Base-by-base conservation (phyloP, 2,329 filamentous ascomycete genomes). In the Hymenoscyphus occultus region DNA sequence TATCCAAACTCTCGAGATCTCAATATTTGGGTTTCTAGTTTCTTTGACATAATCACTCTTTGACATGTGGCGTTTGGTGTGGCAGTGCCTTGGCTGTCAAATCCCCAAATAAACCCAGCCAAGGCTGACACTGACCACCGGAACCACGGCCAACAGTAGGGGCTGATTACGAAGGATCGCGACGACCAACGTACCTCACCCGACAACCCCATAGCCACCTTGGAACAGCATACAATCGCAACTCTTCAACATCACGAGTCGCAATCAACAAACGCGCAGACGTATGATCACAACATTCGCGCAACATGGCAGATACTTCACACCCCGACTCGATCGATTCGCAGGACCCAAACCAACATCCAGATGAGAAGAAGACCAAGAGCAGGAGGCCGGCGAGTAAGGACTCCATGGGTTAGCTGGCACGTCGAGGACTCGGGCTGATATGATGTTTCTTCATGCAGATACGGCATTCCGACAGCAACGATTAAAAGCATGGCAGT, bases 401-500 rank as follows among this genome's bases (percentile, higher is more conserved):
- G 83, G 79, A 64, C 61, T 39, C 56, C 63, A 65, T 67, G 67
- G 56, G 19, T 63, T 64, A 42, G 42, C 40, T 35, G 16, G 10
- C 12, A 61, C 16, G 19, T 54, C 22, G 35, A 56, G 39, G 42
- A 32, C 39, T 19, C n/a, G 19, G 14, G 39, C 39, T 40, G 39
- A 56, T 56, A 31, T 10, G 14, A 45, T 51, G 64, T 35, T 56
- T 69, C 67, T 58, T 28, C 48, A 22, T 22, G 64, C 75, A 96
- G 92, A 98, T 81, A 98, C 94, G 66, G 95, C 95, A 12, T 99
- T 98, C 77, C 87, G 95, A 73, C 95, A 99, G 77, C 95, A 99
- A 80, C 89, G 95, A 76, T 81, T 99, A 78, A 97, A 98, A 81
- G 95, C 95, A 81, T 99, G 95, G 95, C 95, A 99, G 90, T 96